Percentiles rank a stretch among this genome's conserved stretches.
phyloP scores from a whole-genome alignment of 176 grass and related monocot genomes.

The Juncus effusus region DNA sequence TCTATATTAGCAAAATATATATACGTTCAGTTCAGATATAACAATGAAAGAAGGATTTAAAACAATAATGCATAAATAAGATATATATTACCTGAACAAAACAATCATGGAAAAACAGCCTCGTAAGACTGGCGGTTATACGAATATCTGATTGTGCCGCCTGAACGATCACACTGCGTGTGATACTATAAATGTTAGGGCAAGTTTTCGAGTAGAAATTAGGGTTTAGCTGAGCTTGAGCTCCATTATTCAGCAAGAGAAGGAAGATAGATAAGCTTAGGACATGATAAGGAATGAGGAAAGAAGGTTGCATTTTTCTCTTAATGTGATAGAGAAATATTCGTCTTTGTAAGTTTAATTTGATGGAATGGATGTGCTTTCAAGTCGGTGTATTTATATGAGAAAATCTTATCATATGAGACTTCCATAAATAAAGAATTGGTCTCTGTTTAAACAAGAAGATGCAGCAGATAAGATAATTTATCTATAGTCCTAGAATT shows the following conservation, averaged over 20 bases:
- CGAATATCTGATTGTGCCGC: slow-evolving; percentile 44
- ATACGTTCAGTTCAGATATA: too few relatives aligned
- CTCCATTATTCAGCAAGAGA: slow-evolving; percentile 1
- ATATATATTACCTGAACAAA: slow-evolving; percentile 57
- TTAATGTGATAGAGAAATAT: background rate
- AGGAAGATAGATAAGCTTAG: slow-evolving; percentile 2
- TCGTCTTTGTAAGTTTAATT: too few relatives aligned
- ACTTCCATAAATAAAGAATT: too few relatives aligned
- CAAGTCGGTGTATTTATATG: too few relatives aligned
- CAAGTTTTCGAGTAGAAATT: slow-evolving; percentile 56
- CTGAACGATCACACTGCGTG: slow-evolving; percentile 25
- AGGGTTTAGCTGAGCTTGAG: slow-evolving; percentile 38
- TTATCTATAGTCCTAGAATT: too few relatives aligned
- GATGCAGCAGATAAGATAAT: too few relatives aligned
- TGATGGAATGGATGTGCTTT: too few relatives aligned
- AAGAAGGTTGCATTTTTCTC: background rate
- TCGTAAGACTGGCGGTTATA: slow-evolving; percentile 64
- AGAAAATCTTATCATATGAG: too few relatives aligned
- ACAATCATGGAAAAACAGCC: slow-evolving; percentile 93
- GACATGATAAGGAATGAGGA: background rate
- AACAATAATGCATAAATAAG: background rate
- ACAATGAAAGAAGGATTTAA: background rate
- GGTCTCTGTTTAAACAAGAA: too few relatives aligned
- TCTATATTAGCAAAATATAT: background rate
- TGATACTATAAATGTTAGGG: slow-evolving; percentile 40